Evolutionary conservation across 176 grass and related monocot species (phyloP), one percentile per base, ranked within the genome.

Genomic region (Aegilops bicornis): DNA sequence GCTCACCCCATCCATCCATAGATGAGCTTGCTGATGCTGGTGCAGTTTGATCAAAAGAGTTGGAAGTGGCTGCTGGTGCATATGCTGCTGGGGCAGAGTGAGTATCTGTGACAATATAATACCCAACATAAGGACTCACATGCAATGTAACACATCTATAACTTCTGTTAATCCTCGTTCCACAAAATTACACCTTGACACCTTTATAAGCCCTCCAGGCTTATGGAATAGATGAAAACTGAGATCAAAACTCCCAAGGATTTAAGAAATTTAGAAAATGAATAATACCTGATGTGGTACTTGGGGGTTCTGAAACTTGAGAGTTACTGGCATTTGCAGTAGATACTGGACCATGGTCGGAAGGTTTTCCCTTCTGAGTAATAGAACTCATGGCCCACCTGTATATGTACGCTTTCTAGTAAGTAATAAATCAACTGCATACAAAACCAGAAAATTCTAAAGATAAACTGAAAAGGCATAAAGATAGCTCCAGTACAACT

Each of bases 341-440:
- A 86, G 94, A 76, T 81, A 98, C 43, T 22, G 73, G 86, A 50
- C 86, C 90, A 54, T 96, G 85, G 36, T 99, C 97, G 48, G 92
- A 85, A 73, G 90, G 72, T 93, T 87, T 99, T 83, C 97, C 97
- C 83, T 99, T 99, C 64, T 91, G 87, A 33, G 97, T 94, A 86
- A 99, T 84, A 88, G 97, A 99, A 86, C 90, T 93, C 94, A 99
- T 99, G 48, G 97, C 97, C 97, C 97, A 99, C 84, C 97, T 99
- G 94, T 75, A 89, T 60, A 78, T 73, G 40, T 54, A 86, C 5
- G 8, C 78, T 24, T 83, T 82, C 12, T 23, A 80, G 33, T 89
- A 69, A 82, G 79, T 62, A 85, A 78, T 59, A 59, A 59, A n/a
- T 36, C 42, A 56, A 65, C 69, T 61, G 39, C 61, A 43, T 58